These are phyloP conservation scores for Talaromyces sp. DNA, from an alignment of 2,329 filamentous ascomycete genomes.

Conservation along the genomic window DNA sequence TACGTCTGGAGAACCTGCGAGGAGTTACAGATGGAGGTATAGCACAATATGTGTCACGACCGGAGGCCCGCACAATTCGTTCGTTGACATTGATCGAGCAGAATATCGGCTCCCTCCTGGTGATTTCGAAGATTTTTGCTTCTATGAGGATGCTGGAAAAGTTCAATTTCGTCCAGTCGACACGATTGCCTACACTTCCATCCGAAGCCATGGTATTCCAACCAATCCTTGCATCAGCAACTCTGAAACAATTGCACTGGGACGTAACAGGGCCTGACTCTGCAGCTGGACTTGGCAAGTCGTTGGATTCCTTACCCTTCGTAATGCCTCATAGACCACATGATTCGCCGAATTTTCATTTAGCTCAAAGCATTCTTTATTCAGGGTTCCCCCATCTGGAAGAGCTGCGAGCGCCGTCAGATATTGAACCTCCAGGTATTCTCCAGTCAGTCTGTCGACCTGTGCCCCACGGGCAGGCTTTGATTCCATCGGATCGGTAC, in stretches of 20 bases:
- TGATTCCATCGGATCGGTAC: slow-evolving; percentile 38
- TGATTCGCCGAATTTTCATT: slow-evolving; percentile 39
- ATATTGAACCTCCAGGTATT: slow-evolving; percentile 40
- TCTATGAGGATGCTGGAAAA: slow-evolving; percentile 42
- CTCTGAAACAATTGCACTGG: slow-evolving; percentile 54
- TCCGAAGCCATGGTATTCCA: slow-evolving; percentile 41
- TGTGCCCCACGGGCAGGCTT: slow-evolving; percentile 33
- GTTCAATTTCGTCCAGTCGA: slow-evolving; percentile 50
- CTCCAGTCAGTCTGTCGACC: slow-evolving; percentile 42
- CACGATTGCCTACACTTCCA: slow-evolving; percentile 43
- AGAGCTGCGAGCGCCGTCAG: slow-evolving; percentile 40
- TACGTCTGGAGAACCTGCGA: slow-evolving; percentile 52
- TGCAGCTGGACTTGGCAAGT: slow-evolving; percentile 31
- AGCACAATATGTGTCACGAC: slow-evolving; percentile 46
- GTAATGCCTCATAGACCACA: slow-evolving; percentile 28
- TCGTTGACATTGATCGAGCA: slow-evolving; percentile 50
- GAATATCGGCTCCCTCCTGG: slow-evolving; percentile 48
- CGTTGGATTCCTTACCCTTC: slow-evolving; percentile 35
- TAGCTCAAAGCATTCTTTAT: slow-evolving; percentile 41
- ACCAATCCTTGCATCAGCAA: slow-evolving; percentile 45
- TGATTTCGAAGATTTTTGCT: slow-evolving; percentile 50
- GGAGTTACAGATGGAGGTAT: slow-evolving; percentile 55
- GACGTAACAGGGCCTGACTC: slow-evolving; percentile 43
- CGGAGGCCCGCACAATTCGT: slow-evolving; percentile 42
- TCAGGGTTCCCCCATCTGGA: slow-evolving; percentile 39